These are phyloP conservation scores for Athelia psychrophila DNA, from an alignment of 1,284 basidiomycete species.

Conservation along the genomic window DNA sequence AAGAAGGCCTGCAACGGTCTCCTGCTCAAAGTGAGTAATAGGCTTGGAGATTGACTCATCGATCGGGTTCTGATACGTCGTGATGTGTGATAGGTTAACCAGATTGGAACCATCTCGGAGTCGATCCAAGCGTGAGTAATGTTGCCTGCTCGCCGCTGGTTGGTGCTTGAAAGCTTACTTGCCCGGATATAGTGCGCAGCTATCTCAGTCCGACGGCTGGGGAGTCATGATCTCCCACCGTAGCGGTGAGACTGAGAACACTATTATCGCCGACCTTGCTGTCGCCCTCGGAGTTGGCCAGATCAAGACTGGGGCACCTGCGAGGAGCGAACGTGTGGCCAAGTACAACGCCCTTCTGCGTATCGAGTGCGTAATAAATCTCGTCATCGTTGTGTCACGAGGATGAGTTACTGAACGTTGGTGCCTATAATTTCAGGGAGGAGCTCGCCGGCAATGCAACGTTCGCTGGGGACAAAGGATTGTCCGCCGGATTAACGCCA, in stretches of 20 bases:
- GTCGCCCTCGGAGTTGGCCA: conserved; percentile 93
- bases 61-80: conserved; percentile 1
- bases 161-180: conserved; percentile 2
- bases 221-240: conserved; percentile 99
- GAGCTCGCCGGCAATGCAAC: conserved; percentile 64
- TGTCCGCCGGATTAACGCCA: conserved; percentile 71
- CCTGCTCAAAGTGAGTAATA: conserved; percentile 80
- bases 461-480: conserved; percentile 78
- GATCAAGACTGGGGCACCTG: conserved; percentile 98
- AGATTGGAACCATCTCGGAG: conserved; percentile 99
- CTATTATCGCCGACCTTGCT: conserved; percentile 94
- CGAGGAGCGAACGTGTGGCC: conserved; percentile 90
- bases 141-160: background rate
- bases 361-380: conserved; percentile 68
- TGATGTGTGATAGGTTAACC: conserved; percentile 66
- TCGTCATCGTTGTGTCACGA: background rate
- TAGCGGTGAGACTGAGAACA: conserved; percentile 95
- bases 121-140: conserved; percentile 87
- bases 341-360: conserved; percentile 91
- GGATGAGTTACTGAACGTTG: conserved; percentile 10
- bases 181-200: conserved; percentile 73
- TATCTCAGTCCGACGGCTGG: conserved; percentile 96
- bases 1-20: conserved; percentile 99
- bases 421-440: conserved; percentile 50
- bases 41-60: background rate